Evolutionary conservation across 2,329 filamentous ascomycete genomes (phyloP), one percentile per base, ranked within the genome.

Genomic region (Didymellaceae sp.): DNA sequence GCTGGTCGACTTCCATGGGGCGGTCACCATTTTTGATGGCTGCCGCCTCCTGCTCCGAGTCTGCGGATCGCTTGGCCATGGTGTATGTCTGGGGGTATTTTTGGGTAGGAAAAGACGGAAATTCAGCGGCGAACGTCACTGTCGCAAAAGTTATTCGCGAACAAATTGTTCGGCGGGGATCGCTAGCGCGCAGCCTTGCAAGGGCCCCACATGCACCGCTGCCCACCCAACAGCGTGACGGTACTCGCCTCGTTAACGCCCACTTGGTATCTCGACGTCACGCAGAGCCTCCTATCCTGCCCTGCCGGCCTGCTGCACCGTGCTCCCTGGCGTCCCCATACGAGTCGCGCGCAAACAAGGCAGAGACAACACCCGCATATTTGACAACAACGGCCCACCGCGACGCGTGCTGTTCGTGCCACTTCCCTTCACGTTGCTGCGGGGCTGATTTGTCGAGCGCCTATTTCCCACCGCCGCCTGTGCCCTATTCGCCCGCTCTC

Each of bases 51-150:
- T 78, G 75, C 28, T 76, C 71, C 35, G 78, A 68, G 54, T 86
- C 83, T 49, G 82, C 82, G 24, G 79, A 74, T 70, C 84, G 77
- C 71, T 87, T 87, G 33, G 82, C 79, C 84, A 87, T 87, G 47
- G 17, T 41, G 37, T 44, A 45, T 21, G 28, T 8, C 7, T 25
- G 16, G 32, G 26, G 42, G 42, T 16, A 10, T 28, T 7, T 28
- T 7, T n/a, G 35, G 17, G 22, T 14, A 21, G 3, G 22, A 21
- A 49, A 37, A 24, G n/a, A n/a, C 4, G 22, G 14, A 43, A 26
- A 26, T 5, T 10, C 5, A 22, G 20, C 14, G 22, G 10, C 33
- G 20, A 11, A 33, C 39, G 42, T 40, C 34, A 24, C 40, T 13
- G 46, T 39, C 33, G 46, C 46, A 32, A 49, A 42, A 32, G 13